Base-by-base conservation (phyloP, 345 rosid species). In the Laguncularia racemosa region DNA sequence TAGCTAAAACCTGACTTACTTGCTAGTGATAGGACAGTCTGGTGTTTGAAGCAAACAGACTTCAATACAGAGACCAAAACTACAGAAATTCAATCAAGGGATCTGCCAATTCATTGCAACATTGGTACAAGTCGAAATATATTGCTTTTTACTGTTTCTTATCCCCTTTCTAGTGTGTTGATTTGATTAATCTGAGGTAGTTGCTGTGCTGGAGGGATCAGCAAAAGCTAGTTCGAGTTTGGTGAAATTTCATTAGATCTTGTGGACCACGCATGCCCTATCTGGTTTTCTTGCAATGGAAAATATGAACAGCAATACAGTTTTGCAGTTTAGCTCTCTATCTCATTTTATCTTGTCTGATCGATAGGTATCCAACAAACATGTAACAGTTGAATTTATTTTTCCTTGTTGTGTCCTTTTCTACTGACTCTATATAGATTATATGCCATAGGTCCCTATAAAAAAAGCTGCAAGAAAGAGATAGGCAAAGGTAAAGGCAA, bases 231-330 rank as follows among this genome's bases (percentile, higher is more conserved):
- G 65, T 49, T 46, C 64, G 20, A 57, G 40, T 33, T 76, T 4
- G 81, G 81, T 10, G 81, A 69, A 64, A 72, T 57, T 20, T 69
- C 81, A 6, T 38, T 76, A 47, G 75, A 76, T 57, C 51, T 76
- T 38, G 71, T 75, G 48, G 63, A 57, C 61, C 63, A 72, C 61
- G 75, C 62, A 10, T 66, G 64, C 61, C 57, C 65, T 52, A 60
- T 60, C 70, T 14, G 61, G 69, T 54, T 76, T 77, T 54, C 67
- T 72, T 53, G 72, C 75, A 6, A 52, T 73, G 62, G 67, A 57
- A 56, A 72, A 59, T 61, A 57, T 74, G 12, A 76, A 63, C 51
- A 65, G 60, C 44, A 64, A 64, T 47, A 70, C 45, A 47, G 62
- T 72, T 67, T 60, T 76, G 58, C 75, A 76, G 57, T 77, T 76